Evolutionary conservation across 2,329 filamentous ascomycete genomes (phyloP), one percentile per base, ranked within the genome.

Genomic region (Rhinocladiella similis): DNA sequence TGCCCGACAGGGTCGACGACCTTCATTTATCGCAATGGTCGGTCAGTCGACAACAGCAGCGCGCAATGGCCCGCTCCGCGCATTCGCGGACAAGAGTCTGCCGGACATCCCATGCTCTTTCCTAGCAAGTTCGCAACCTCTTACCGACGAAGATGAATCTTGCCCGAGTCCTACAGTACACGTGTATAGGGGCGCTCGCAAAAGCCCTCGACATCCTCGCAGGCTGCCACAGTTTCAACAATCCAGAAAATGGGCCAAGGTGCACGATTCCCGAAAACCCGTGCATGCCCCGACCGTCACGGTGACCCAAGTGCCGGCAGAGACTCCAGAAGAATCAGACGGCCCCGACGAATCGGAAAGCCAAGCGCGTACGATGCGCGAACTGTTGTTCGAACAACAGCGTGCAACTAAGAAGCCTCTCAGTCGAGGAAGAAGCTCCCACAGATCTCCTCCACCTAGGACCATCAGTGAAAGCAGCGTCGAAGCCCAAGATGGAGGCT

Each of bases 351-450:
- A 33, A 9, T 33, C 29, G 10, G 6, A 51, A 5, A 47, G 47
- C n/a, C 50, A 39, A 16, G 29, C 47, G 16, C 38, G 50, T 12
- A 50, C 55, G 14, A 48, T 55, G 29, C 57, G 58, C 46, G 55
- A 56, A 29, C 47, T 38, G 5, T 63, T 55, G n/a, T 61, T 63
- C 22, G 57, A 63, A 14, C 60, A 59, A 52, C 57, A 63, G 43
- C 55, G 58, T n/a, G 54, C 53, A 20, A 27, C 25, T 25, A 62
- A 47, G 38, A 36, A 50, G 16, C 35, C 47, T 18, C 13, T 51
- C 18, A 6, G 19, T 22, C 52, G 20, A 10, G 42, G 25, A 19
- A 18, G 46, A 9, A 18, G 33, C 27, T 20, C 38, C 9, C 47
- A 60, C 7, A 39, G 35, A 18, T 25, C 49, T 10, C 29, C 22